These are phyloP conservation scores for Papiliotrema flavescens DNA, from an alignment of 1,284 basidiomycete species.

Conservation along the genomic window DNA sequence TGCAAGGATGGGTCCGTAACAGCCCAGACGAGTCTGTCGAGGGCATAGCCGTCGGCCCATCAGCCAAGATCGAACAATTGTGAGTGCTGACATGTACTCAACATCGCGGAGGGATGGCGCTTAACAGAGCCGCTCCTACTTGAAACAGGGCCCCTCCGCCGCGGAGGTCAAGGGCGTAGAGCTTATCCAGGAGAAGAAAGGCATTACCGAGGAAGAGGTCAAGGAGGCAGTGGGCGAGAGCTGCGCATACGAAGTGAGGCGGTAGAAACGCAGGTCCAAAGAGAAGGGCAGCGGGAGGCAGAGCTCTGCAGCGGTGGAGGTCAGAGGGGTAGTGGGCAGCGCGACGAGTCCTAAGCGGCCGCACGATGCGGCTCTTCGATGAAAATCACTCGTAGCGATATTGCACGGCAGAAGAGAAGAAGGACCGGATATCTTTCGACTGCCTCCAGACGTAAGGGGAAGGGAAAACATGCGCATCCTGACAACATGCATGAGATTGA, in stretches of 20 bases:
- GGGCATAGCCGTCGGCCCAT: slow-evolving; percentile 38
- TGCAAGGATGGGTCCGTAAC: slow-evolving; percentile 44
- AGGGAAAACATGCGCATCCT: too few relatives aligned
- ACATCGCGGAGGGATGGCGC: not conserved
- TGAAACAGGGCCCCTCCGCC: slow-evolving; percentile 31
- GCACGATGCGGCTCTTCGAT: too few relatives aligned
- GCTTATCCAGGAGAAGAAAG: slow-evolving; percentile 24
- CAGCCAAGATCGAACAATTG: slow-evolving; percentile 39
- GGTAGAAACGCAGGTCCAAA: slow-evolving; percentile 5
- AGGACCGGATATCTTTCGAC: too few relatives aligned
- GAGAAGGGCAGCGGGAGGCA: too few relatives aligned
- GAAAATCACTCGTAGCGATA: too few relatives aligned
- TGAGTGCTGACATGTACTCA: too few relatives aligned
- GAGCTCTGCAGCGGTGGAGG: too few relatives aligned
- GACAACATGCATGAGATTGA: too few relatives aligned
- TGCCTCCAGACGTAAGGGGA: too few relatives aligned
- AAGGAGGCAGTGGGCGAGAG: slow-evolving; percentile 16
- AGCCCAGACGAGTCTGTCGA: slow-evolving; percentile 42
- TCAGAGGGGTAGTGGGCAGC: too few relatives aligned
- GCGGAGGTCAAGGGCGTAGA: slow-evolving; percentile 35
- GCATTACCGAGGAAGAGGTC: slow-evolving; percentile 25
- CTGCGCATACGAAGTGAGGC: slow-evolving; percentile 21
- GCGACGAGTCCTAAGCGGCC: too few relatives aligned
- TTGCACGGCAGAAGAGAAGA: too few relatives aligned
- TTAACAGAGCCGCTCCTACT: slow-evolving; percentile 23